Evolutionary conservation across 495 filamentous ascomycete genomes (phyloP).

Genomic region (Niebla homalea): DNA sequence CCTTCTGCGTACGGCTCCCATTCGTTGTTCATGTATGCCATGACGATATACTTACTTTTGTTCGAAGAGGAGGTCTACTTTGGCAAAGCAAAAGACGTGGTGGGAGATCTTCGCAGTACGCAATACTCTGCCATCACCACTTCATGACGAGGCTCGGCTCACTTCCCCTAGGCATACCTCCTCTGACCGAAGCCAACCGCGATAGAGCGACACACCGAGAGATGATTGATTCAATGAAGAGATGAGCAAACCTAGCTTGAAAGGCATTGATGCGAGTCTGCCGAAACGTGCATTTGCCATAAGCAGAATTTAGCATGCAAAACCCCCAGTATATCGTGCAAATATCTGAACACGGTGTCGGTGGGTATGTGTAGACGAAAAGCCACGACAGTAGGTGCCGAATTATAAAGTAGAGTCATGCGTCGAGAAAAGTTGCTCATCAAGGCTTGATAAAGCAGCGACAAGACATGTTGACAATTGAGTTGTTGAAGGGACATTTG

Average conservation of each 20-base stretch:
- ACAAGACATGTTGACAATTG: no score
- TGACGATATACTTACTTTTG: constrained; percentile 6
- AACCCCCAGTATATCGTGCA: not conserved
- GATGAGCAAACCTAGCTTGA: constrained; percentile 3
- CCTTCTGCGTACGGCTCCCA: constrained; percentile 51
- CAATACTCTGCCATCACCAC: not conserved
- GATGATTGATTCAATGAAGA: constrained; percentile 48
- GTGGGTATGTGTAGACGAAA: not conserved
- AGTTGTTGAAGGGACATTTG: no score
- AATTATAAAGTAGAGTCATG: not conserved
- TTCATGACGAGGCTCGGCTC: not conserved
- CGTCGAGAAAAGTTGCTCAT: no score
- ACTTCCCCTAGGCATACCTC: constrained; percentile 43
- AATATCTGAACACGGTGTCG: not conserved
- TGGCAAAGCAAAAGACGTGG: constrained; percentile 97
- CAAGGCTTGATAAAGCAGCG: no score
- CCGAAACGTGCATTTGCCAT: no score
- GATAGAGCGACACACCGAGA: constrained; percentile 81
- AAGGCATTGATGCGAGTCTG: not conserved
- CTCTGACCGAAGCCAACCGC: constrained; percentile 71
- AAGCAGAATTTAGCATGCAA: no score
- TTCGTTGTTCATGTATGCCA: not conserved
- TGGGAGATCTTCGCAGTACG: constrained; percentile 89
- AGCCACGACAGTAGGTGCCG: no score
- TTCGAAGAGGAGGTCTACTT: constrained; percentile 87